These are phyloP conservation scores for Gillenia trifoliata DNA, from an alignment of 306 rosid genomes.

Conservation along the genomic window DNA sequence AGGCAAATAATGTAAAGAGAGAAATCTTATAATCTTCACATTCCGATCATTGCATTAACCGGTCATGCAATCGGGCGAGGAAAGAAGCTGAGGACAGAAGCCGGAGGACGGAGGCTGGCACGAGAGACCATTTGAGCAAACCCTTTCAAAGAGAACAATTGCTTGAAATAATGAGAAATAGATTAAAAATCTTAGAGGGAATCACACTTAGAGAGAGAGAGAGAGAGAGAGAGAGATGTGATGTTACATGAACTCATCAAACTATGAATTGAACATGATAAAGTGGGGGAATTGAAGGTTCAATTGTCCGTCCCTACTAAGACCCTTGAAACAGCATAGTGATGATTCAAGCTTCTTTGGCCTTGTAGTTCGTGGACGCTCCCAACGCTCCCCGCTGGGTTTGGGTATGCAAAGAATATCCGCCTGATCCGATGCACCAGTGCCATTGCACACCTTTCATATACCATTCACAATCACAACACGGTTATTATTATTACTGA, in stretches of 20 bases:
- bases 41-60: slow-evolving; percentile 71
- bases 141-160: background rate
- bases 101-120: slow-evolving; percentile 24
- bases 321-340: slow-evolving; percentile 81
- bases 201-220: no score
- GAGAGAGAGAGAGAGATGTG: background rate
- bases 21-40: slow-evolving; percentile 33
- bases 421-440: slow-evolving; percentile 89
- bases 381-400: slow-evolving; percentile 76
- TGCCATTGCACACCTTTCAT: slow-evolving; percentile 95
- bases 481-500: no score
- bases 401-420: slow-evolving; percentile 77
- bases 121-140: slow-evolving; percentile 43
- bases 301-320: slow-evolving; percentile 22
- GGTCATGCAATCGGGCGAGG: no score
- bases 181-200: no score
- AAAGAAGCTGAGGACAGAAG: no score
- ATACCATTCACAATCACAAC: background rate
- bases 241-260: no score
- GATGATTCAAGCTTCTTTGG: slow-evolving; percentile 88
- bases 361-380: slow-evolving; percentile 80
- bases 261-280: background rate
- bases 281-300: background rate
- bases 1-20: no score
- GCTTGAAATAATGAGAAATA: background rate